Percentiles rank a stretch among this genome's conserved stretches.
Conservation (phyloP, 2,329 filamentous ascomycete genomes). For the Cryoendolithus antarcticus region DNA sequence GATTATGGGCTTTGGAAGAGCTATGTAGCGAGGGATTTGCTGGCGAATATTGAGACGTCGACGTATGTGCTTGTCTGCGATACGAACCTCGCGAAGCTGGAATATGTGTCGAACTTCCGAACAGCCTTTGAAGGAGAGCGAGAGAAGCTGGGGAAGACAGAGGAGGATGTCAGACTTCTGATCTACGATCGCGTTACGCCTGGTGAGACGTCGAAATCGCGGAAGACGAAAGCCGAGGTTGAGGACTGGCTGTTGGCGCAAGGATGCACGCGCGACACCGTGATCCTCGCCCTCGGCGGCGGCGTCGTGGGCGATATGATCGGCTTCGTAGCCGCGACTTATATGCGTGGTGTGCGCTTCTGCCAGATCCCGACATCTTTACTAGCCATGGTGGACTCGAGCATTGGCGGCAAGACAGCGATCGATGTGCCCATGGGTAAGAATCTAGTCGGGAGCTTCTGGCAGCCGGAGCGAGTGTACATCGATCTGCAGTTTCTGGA, state of each 20-base stretch:
- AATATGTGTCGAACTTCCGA: slow-evolving; percentile 67
- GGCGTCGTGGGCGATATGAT: slow-evolving; percentile 98
- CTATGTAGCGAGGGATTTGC: slow-evolving; percentile 69
- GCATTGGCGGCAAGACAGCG: slow-evolving; percentile 94
- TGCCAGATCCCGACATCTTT: slow-evolving; percentile 94
- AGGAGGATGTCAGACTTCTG: slow-evolving; percentile 54
- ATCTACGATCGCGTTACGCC: slow-evolving; percentile 80
- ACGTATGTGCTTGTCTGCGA: slow-evolving; percentile 97
- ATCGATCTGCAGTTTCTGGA: slow-evolving; percentile 88
- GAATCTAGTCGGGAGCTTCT: slow-evolving; percentile 91
- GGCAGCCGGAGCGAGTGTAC: slow-evolving; percentile 89
- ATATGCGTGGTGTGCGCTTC: slow-evolving; percentile 94
- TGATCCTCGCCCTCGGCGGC: slow-evolving; percentile 86
- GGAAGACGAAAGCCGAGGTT: slow-evolving; percentile 86
- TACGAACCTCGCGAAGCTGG: slow-evolving; percentile 66
- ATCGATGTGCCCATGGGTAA: slow-evolving; percentile 95
- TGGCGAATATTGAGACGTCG: slow-evolving; percentile 64
- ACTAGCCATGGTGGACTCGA: slow-evolving; percentile 95
- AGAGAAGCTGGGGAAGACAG: slow-evolving; percentile 27
- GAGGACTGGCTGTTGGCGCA: slow-evolving; percentile 95
- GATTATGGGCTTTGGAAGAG: slow-evolving; percentile 81
- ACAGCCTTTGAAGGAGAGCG: slow-evolving; percentile 44
- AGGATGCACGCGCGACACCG: slow-evolving; percentile 86
- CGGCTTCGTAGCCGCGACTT: slow-evolving; percentile 92
- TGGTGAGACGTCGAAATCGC: slow-evolving; percentile 85